Conservation (phyloP, 371 early-diverging fungal genomes). For the Enteropsectra breve region DNA sequence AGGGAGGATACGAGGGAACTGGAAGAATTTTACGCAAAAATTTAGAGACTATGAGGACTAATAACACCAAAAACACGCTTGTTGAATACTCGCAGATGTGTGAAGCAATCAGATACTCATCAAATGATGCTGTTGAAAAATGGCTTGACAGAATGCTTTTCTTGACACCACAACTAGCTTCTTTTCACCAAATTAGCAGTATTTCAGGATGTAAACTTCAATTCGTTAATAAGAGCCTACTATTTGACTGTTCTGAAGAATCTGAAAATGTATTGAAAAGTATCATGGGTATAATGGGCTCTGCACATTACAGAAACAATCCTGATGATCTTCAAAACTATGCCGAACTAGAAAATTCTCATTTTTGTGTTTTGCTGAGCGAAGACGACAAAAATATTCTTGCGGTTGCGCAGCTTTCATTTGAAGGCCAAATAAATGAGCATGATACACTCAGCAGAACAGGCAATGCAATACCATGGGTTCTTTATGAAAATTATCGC, state of each 20-base stretch:
- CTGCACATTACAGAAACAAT: constrained; percentile 96
- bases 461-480: constrained; percentile 95
- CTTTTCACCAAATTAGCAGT: constrained; percentile 70
- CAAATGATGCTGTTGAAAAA: constrained; percentile 79
- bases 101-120: constrained; percentile 84
- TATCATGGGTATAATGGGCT: constrained; percentile 86
- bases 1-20: constrained; percentile 98
- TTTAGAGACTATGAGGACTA: too few relatives aligned
- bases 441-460: constrained; percentile 64
- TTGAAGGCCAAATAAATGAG: constrained; percentile 88
- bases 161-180: constrained; percentile 67
- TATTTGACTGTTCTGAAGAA: constrained; percentile 83
- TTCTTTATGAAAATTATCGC: constrained; percentile 81
- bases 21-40: constrained; percentile 92
- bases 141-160: constrained; percentile 89
- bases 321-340: constrained; percentile 94
- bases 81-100: too few relatives aligned
- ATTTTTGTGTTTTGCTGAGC: constrained; percentile 83
- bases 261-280: constrained; percentile 85
- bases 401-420: constrained; percentile 70
- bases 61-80: too few relatives aligned
- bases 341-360: constrained; percentile 93
- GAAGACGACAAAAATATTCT: constrained; percentile 77
- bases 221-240: constrained; percentile 82
- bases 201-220: constrained; percentile 82